phyloP scores from a whole-genome alignment of 306 rosid species.

The Cucurbita ficifolia region DNA sequence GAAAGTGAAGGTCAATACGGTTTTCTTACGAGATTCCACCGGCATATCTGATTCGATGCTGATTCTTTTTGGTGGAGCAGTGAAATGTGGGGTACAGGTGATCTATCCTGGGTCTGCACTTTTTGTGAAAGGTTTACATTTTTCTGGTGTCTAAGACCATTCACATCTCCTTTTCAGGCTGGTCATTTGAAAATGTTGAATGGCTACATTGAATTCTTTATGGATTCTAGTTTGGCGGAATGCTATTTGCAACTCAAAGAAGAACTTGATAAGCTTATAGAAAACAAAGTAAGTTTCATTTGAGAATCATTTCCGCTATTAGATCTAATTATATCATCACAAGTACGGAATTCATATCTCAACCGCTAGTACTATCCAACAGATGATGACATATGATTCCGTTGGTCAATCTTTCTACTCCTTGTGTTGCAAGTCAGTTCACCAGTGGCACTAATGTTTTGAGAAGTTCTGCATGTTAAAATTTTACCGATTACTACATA shows the following conservation, averaged over 20 bases:
- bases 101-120: constrained; percentile 5
- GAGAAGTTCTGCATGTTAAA: too few species aligned
- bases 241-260: constrained; percentile 82
- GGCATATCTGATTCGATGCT: constrained; percentile 86
- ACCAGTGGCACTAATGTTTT: too few species aligned
- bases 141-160: constrained; percentile 4
- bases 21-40: constrained; percentile 90
- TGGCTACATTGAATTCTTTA: constrained; percentile 72
- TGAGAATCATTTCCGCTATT: too few species aligned
- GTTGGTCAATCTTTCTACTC: too few species aligned
- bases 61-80: constrained; percentile 69
- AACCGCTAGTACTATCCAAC: too few species aligned
- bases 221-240: constrained; percentile 86
- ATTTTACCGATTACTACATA: too few species aligned
- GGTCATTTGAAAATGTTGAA: constrained; percentile 91
- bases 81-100: constrained; percentile 67
- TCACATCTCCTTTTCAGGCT: constrained; percentile 28
- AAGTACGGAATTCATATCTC: too few species aligned
- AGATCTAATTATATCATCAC: too few species aligned
- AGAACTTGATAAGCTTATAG: constrained; percentile 67
- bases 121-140: background rate
- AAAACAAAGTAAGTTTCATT: constrained; percentile 51
- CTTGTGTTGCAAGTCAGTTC: too few species aligned
- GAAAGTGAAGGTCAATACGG: constrained; percentile 86
- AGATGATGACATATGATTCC: too few species aligned